Conservation (phyloP, 768 basidiomycete species). For the Hydnomerulius pinastri region DNA sequence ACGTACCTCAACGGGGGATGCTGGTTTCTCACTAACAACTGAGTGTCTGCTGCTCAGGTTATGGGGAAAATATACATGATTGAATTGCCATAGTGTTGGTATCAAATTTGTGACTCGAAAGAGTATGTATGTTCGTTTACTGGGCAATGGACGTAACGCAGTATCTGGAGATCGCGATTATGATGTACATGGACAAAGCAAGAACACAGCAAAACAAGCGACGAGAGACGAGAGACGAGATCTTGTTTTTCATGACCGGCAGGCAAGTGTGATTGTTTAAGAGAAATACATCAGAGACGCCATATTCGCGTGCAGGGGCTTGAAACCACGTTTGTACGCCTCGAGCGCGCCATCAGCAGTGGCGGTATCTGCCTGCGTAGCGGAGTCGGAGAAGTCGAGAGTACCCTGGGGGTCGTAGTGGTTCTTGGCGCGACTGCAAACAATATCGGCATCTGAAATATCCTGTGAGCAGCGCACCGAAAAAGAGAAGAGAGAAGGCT, state of each 20-base stretch:
- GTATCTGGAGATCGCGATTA: too few relatives aligned
- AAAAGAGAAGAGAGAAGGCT: slow-evolving; percentile 20
- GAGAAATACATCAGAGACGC: slow-evolving; percentile 62
- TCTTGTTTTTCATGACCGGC: neutral
- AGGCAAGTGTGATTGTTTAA: too few relatives aligned
- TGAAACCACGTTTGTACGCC: slow-evolving; percentile 54
- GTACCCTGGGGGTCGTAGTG: slow-evolving; percentile 69
- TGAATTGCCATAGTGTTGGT: neutral
- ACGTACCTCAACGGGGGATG: slow-evolving; percentile 71
- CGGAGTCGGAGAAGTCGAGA: slow-evolving; percentile 61
- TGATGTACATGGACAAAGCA: too few relatives aligned
- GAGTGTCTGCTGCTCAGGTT: neutral
- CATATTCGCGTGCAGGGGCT: slow-evolving; percentile 54
- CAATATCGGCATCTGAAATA: slow-evolving; percentile 68
- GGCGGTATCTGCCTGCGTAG: slow-evolving; percentile 46
- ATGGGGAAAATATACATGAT: neutral
- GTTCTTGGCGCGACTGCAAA: slow-evolving; percentile 77
- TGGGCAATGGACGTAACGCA: too few relatives aligned
- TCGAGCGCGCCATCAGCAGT: slow-evolving; percentile 46
- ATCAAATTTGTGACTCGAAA: too few relatives aligned
- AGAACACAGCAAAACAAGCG: too few relatives aligned
- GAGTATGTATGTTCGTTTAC: too few relatives aligned
- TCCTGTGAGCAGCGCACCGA: neutral
- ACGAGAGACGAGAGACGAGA: too few relatives aligned
- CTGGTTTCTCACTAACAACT: slow-evolving; percentile 50